phyloP scores from a whole-genome alignment of 371 early-diverging fungal species.

The Mucor plumbeus region DNA sequence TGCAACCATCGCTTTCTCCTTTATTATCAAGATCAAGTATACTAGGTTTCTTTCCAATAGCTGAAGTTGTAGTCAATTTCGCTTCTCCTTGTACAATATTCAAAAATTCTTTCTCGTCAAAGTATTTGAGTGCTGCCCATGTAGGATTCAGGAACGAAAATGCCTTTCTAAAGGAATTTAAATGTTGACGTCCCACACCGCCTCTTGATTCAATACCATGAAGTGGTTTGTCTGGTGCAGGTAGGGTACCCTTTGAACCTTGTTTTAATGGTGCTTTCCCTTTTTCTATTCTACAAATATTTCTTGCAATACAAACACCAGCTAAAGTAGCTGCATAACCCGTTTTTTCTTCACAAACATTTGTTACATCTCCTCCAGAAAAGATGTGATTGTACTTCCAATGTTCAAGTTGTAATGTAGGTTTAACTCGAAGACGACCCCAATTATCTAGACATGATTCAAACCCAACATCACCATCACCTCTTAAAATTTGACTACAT shows the following conservation, averaged over 20 bases:
- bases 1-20: neutral
- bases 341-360: slow-evolving; percentile 62
- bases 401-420: slow-evolving; percentile 65
- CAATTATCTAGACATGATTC: slow-evolving; percentile 37
- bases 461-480: slow-evolving; percentile 30
- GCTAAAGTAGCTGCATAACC: slow-evolving; percentile 61
- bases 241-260: slow-evolving; percentile 42
- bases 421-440: slow-evolving; percentile 54
- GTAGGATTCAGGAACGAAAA: slow-evolving; percentile 41
- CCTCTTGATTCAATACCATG: slow-evolving; percentile 37
- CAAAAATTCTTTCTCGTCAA: slow-evolving; percentile 46
- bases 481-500: slow-evolving; percentile 27
- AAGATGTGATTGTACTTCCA: slow-evolving; percentile 61
- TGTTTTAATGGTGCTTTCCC: slow-evolving; percentile 40
- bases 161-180: slow-evolving; percentile 28
- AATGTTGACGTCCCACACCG: slow-evolving; percentile 35
- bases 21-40: slow-evolving; percentile 5
- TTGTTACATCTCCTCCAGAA: slow-evolving; percentile 68
- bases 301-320: slow-evolving; percentile 46
- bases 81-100: slow-evolving; percentile 38
- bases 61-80: slow-evolving; percentile 8
- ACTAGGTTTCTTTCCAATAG: slow-evolving; percentile 34
- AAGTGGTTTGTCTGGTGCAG: slow-evolving; percentile 35
- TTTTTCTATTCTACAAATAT: slow-evolving; percentile 49
- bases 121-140: slow-evolving; percentile 43